phyloP scores from a whole-genome alignment of 495 filamentous ascomycete species.

The Penicillium egyptiacum region DNA sequence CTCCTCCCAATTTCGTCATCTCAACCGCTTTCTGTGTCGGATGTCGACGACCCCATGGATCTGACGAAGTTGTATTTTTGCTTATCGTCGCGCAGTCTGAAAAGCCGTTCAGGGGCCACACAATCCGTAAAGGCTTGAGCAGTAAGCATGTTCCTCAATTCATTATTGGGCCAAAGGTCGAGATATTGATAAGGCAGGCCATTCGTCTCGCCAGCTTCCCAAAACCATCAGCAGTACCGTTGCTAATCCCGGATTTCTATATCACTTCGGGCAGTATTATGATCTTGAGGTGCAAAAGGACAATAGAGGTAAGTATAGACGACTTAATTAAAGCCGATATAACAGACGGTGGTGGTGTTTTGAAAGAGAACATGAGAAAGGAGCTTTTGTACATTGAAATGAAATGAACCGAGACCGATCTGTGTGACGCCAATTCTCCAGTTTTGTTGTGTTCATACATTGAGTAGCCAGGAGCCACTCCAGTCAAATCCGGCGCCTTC shows the following conservation, averaged over 20 bases:
- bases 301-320: conserved; percentile 17
- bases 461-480: conserved; percentile 33
- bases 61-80: conserved; percentile 68
- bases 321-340: neutral
- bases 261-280: conserved; percentile 22
- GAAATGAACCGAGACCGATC: neutral
- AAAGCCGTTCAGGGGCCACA: conserved; percentile 47
- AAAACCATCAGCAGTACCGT: conserved; percentile 25
- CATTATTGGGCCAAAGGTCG: conserved; percentile 75
- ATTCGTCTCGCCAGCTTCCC: conserved; percentile 44
- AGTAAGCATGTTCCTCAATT: conserved; percentile 70
- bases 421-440: neutral
- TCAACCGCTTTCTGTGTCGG: conserved; percentile 69
- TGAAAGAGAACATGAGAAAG: neutral
- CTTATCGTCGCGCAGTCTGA: conserved; percentile 70
- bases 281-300: conserved; percentile 8
- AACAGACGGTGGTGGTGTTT: neutral
- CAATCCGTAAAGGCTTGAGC: conserved; percentile 60
- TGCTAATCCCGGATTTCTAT: conserved; percentile 20
- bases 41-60: conserved; percentile 60
- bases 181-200: conserved; percentile 73
- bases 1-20: conserved; percentile 53
- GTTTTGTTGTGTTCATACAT: conserved; percentile 6
- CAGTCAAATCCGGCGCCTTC: conserved; percentile 34
- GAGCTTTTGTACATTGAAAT: neutral